Conservation (phyloP, 2,329 filamentous ascomycete species). For the Proliferodiscus dingleyae region DNA sequence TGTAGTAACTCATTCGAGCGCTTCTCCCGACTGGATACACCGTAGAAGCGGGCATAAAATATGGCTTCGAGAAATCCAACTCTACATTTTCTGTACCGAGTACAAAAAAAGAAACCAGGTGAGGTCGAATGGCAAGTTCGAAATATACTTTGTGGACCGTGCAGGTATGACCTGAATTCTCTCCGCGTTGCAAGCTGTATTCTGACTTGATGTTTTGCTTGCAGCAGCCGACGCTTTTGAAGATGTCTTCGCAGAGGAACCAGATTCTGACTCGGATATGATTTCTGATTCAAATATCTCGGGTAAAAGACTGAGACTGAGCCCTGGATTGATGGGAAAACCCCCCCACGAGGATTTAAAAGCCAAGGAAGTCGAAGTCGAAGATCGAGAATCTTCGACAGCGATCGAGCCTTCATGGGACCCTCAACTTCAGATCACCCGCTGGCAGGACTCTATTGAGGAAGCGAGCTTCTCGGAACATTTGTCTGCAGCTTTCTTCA, state of each 20-base stretch:
- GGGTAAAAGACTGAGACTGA: not conserved
- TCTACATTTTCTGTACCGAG: conserved; percentile 50
- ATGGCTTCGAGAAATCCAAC: conserved; percentile 47
- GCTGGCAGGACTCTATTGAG: too few relatives aligned
- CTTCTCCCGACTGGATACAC: conserved; percentile 44
- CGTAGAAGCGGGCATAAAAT: conserved; percentile 41
- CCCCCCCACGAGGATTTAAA: not conserved
- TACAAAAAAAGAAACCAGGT: conserved; percentile 49
- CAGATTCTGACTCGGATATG: not conserved
- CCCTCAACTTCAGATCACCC: too few relatives aligned
- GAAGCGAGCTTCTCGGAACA: not conserved
- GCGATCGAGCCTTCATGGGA: not conserved
- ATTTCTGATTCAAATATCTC: not conserved
- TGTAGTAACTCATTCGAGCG: conserved; percentile 46
- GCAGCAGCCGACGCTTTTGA: conserved; percentile 6
- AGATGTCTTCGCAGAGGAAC: conserved; percentile 4
- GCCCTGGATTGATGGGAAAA: not conserved
- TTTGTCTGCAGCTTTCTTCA: not conserved
- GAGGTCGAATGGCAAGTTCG: conserved; percentile 26
- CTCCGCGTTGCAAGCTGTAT: not conserved
- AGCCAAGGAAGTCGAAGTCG: not conserved
- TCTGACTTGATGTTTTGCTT: not conserved
- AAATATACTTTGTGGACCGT: conserved; percentile 12
- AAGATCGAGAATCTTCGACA: not conserved
- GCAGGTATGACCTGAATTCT: conserved; percentile 6